Evolutionary conservation across 2,329 filamentous ascomycete species (phyloP).

Genomic region (Sporothrix curviconia): DNA sequence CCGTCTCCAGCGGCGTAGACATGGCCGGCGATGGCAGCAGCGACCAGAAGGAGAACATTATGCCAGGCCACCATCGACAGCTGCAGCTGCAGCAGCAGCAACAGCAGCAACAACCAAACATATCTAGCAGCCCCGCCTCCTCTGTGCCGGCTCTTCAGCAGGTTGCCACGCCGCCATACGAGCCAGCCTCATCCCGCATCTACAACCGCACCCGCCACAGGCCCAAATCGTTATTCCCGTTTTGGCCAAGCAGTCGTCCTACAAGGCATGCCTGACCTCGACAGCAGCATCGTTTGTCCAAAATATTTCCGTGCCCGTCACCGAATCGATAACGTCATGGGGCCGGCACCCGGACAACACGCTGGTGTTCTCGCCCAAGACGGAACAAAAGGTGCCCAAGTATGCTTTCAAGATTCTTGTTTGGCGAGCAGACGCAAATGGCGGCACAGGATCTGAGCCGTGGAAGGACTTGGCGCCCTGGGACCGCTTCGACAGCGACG

Average conservation of each 20-base stretch:
- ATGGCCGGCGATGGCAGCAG: constrained; percentile 1
- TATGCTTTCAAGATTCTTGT: constrained; percentile 73
- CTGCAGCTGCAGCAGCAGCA: too few relatives aligned
- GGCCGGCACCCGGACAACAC: constrained; percentile 67
- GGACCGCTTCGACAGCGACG: constrained; percentile 40
- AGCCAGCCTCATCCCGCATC: not conserved
- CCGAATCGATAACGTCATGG: constrained; percentile 65
- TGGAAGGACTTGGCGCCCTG: constrained; percentile 47
- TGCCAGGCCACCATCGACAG: too few relatives aligned
- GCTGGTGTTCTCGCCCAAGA: constrained; percentile 52
- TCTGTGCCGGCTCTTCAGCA: not conserved
- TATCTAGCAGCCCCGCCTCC: not conserved
- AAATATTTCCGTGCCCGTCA: constrained; percentile 58
- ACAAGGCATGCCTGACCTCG: constrained; percentile 49
- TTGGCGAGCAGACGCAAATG: constrained; percentile 61
- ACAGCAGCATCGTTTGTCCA: constrained; percentile 58
- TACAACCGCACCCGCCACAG: not conserved
- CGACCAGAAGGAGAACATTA: constrained; percentile 16
- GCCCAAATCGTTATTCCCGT: constrained; percentile 16
- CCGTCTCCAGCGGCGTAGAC: not conserved
- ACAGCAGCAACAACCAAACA: too few relatives aligned
- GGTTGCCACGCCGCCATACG: not conserved
- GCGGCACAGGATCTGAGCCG: constrained; percentile 56
- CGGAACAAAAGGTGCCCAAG: constrained; percentile 71
- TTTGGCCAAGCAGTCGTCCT: not conserved